Conservation (phyloP, 2,329 filamentous ascomycete genomes). For the Exophiala bonariae region DNA sequence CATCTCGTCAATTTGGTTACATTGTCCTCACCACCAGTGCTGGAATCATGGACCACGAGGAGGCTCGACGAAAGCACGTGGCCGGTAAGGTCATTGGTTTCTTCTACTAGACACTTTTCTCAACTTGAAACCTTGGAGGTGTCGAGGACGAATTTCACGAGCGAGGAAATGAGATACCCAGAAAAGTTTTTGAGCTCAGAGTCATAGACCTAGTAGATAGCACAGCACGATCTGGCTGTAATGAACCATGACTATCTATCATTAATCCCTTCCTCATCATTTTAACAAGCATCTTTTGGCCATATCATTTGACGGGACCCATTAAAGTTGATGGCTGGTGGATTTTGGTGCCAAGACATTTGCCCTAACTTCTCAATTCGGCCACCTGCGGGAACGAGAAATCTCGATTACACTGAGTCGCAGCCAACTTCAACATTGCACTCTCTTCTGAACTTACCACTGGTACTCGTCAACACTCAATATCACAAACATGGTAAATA, state of each 20-base stretch:
- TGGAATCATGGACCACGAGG: slow-evolving; percentile 99
- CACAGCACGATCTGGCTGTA: neutral
- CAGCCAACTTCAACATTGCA: slow-evolving; percentile 2
- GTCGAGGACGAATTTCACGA: slow-evolving; percentile 18
- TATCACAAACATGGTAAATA: slow-evolving; percentile 23
- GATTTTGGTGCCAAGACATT: slow-evolving; percentile 13
- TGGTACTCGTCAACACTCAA: slow-evolving; percentile 6
- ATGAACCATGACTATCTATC: neutral
- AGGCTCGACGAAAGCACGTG: slow-evolving; percentile 98
- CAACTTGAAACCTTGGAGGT: slow-evolving; percentile 64
- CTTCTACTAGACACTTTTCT: slow-evolving; percentile 81
- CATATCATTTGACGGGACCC: no score
- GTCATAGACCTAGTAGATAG: slow-evolving; percentile 1
- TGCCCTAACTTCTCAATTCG: slow-evolving; percentile 13
- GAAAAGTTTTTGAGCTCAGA: slow-evolving; percentile 17
- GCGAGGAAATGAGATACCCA: slow-evolving; percentile 21
- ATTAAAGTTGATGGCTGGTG: no score
- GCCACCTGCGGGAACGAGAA: slow-evolving; percentile 1
- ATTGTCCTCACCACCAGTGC: slow-evolving; percentile 98
- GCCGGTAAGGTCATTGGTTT: slow-evolving; percentile 99
- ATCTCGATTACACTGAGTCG: neutral
- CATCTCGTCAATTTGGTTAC: slow-evolving; percentile 99
- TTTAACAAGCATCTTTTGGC: no score
- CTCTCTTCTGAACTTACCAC: neutral
- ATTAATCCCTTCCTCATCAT: slow-evolving; percentile 1